Conservation (phyloP, 2,329 filamentous ascomycete genomes). For the Tolypocladium tropicale region DNA sequence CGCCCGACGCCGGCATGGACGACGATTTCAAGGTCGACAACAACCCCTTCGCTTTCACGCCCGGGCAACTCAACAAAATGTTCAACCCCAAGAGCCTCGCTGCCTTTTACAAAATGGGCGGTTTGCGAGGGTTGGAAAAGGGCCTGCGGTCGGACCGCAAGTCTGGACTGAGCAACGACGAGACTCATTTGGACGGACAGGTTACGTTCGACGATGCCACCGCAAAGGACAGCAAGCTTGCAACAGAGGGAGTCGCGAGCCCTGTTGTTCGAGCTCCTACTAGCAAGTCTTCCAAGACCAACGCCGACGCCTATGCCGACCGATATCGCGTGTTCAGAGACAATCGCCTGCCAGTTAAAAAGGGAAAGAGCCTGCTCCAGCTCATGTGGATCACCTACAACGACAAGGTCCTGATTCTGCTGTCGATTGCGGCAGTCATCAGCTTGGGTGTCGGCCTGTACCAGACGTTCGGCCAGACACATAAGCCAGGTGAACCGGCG, state of each 20-base stretch:
- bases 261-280: constrained; percentile 1
- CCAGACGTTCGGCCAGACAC: constrained; percentile 55
- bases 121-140: constrained; percentile 65
- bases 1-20: constrained; percentile 66
- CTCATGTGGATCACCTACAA: constrained; percentile 78
- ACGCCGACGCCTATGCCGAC: constrained; percentile 40
- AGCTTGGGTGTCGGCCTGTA: constrained; percentile 68
- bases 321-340: constrained; percentile 62
- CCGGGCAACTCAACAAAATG: constrained; percentile 77
- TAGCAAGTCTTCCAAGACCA: constrained; percentile 3
- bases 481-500: constrained; percentile 37
- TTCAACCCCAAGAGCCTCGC: constrained; percentile 80
- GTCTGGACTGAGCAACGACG: constrained; percentile 68
- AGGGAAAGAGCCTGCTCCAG: constrained; percentile 61
- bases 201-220: constrained; percentile 66
- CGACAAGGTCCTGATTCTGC: constrained; percentile 67
- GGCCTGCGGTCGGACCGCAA: constrained; percentile 64
- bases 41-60: constrained; percentile 78
- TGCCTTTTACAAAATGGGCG: constrained; percentile 73
- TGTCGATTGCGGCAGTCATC: constrained; percentile 60
- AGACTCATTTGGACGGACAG: constrained; percentile 51
- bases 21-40: constrained; percentile 64
- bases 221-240: constrained; percentile 21
- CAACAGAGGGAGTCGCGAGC: constrained; percentile 17
- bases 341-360: constrained; percentile 63